These are phyloP conservation scores for Fistulifera solaris DNA, from an alignment of 108 stramenopile species.

Conservation along the genomic window DNA sequence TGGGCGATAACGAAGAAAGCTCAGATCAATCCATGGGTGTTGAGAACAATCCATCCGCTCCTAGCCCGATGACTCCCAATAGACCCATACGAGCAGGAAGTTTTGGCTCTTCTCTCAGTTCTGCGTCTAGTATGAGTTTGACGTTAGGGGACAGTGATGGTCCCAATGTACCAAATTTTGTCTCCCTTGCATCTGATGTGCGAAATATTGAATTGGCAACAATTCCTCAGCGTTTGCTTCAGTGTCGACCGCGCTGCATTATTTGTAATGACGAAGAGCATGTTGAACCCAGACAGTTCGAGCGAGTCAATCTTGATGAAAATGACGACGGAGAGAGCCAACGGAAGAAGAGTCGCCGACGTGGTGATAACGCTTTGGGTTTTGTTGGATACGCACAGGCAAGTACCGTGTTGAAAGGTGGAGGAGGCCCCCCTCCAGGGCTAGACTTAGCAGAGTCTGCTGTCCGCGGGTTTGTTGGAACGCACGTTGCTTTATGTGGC, in stretches of 20 bases:
- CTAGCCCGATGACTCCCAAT: conserved; percentile 4
- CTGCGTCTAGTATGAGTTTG: conserved; percentile 14
- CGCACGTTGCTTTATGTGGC: conserved; percentile 72
- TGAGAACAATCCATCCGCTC: neutral
- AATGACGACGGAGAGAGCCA: conserved; percentile 19
- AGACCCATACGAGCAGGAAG: conserved; percentile 15
- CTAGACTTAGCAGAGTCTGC: conserved; percentile 10
- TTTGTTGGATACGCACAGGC: conserved; percentile 77
- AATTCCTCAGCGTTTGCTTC: conserved; percentile 38
- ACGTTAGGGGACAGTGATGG: conserved; percentile 26
- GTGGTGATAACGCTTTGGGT: conserved; percentile 49
- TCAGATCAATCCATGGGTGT: neutral
- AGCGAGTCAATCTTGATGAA: conserved; percentile 1
- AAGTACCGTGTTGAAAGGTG: conserved; percentile 74
- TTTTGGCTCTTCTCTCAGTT: conserved; percentile 22
- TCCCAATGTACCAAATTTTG: conserved; percentile 1
- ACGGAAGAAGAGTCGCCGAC: conserved; percentile 29
- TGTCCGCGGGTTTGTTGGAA: conserved; percentile 58
- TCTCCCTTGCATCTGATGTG: conserved; percentile 1
- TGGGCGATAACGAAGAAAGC: conserved; percentile 37
- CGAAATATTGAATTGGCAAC: conserved; percentile 15
- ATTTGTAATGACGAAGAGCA: conserved; percentile 60
- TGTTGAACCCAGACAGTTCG: conserved; percentile 12
- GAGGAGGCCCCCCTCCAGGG: conserved; percentile 43
- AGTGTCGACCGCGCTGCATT: conserved; percentile 61